Conservation (phyloP, 345 rosid species). For the Euphorbia tirucalli region DNA sequence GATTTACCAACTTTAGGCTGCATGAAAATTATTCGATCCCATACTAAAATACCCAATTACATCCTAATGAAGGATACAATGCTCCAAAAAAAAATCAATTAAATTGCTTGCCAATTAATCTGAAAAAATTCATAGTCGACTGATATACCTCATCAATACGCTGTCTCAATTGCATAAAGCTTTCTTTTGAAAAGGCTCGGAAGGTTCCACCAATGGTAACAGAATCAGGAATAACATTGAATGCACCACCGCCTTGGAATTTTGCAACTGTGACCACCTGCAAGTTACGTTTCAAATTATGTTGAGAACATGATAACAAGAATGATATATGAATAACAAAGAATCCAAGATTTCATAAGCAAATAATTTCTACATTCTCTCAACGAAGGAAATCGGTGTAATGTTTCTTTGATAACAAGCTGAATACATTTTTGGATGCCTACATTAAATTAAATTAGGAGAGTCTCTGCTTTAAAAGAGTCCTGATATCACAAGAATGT, state of each 20-base stretch:
- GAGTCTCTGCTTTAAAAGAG: not conserved
- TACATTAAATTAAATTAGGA: no score
- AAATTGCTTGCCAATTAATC: not conserved
- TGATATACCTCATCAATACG: slow-evolving; percentile 65
- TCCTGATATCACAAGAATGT: not conserved
- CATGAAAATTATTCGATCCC: not conserved
- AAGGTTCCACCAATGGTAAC: slow-evolving; percentile 79
- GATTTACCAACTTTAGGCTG: not conserved
- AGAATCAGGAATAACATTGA: slow-evolving; percentile 82
- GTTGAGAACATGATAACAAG: not conserved
- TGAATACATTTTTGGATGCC: not conserved
- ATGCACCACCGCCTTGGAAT: slow-evolving; percentile 73
- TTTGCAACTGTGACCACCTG: slow-evolving; percentile 74
- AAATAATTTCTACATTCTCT: not conserved
- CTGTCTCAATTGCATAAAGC: slow-evolving; percentile 47
- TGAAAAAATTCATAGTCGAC: not conserved
- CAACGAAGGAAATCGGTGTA: not conserved
- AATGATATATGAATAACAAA: not conserved
- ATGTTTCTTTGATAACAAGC: not conserved
- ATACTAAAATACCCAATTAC: not conserved
- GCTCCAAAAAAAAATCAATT: no score
- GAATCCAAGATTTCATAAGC: not conserved
- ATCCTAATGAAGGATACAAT: not conserved
- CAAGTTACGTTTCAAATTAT: slow-evolving; percentile 3
- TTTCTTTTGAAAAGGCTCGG: slow-evolving; percentile 58